These are phyloP conservation scores for Globisporangium mamillatum DNA, from an alignment of 352 stramenopile genomes.

Conservation along the genomic window DNA sequence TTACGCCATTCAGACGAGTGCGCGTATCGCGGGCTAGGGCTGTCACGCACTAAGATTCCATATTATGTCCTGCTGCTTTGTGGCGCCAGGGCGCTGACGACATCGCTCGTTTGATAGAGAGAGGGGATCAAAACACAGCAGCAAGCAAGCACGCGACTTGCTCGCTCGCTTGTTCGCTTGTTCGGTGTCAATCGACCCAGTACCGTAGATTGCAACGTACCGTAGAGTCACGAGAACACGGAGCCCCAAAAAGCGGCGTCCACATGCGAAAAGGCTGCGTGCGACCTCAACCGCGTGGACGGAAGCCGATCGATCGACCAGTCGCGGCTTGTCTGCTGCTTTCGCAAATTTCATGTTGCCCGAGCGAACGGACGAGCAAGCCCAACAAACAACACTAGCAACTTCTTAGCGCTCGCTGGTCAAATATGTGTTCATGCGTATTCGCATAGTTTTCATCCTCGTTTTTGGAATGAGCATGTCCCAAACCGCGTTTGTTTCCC, in stretches of 20 bases:
- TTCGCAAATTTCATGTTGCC: not conserved
- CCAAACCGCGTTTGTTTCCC: not conserved
- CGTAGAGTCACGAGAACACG: not conserved
- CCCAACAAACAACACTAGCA: not conserved
- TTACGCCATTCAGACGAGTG: not conserved
- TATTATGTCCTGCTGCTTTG: not conserved
- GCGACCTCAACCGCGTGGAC: not conserved
- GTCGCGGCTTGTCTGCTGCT: not conserved
- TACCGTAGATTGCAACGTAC: not conserved
- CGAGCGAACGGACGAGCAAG: not conserved
- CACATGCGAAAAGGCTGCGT: not conserved
- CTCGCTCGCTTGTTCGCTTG: too few relatives aligned
- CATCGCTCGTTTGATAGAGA: not conserved
- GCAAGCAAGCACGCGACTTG: not conserved
- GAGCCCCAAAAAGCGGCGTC: not conserved
- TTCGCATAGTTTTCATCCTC: not conserved
- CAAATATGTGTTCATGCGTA: too few relatives aligned
- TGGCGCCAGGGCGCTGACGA: conserved; percentile 11
- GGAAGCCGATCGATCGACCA: not conserved
- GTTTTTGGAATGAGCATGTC: not conserved
- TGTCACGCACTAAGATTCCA: not conserved
- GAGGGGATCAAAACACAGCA: not conserved
- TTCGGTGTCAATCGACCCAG: not conserved
- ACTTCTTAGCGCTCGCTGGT: too few relatives aligned
- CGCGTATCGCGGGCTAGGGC: not conserved